These are phyloP conservation scores for Bipolaris cookei DNA, from an alignment of 2,329 filamentous ascomycete species.

Conservation along the genomic window DNA sequence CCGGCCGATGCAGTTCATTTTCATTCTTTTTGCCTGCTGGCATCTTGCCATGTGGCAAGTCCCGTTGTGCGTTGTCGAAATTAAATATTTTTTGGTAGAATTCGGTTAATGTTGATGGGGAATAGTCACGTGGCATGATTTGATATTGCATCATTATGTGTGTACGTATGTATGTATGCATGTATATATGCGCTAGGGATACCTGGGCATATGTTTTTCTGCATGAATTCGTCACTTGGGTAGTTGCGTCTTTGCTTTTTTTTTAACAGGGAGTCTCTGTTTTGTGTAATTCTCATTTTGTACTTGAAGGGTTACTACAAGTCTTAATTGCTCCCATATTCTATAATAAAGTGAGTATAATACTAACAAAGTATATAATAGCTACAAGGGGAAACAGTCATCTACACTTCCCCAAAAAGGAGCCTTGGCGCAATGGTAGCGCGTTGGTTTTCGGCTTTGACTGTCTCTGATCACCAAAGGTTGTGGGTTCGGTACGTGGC, in stretches of 20 bases:
- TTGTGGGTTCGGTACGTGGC: conserved; percentile 27
- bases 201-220: too few species aligned
- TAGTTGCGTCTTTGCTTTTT: too few species aligned
- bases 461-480: conserved; percentile 26
- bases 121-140: too few species aligned
- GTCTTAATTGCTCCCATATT: too few species aligned
- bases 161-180: not conserved
- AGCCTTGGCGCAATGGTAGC: conserved; percentile 37
- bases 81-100: too few species aligned
- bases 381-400: conserved; percentile 4
- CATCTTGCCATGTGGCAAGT: too few species aligned
- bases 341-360: too few species aligned
- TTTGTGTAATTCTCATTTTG: not conserved
- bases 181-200: not conserved
- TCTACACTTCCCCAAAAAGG: conserved; percentile 18
- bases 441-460: conserved; percentile 35
- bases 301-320: not conserved
- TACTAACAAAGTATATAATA: not conserved
- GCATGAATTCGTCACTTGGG: too few species aligned
- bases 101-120: too few species aligned
- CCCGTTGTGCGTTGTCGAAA: too few species aligned
- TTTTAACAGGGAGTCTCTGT: too few species aligned
- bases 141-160: too few species aligned
- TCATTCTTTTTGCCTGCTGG: not conserved
- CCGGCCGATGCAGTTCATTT: conserved; percentile 4